phyloP scores from a whole-genome alignment of 1,139 yeast species.

The Candida pseudoviswanathii region DNA sequence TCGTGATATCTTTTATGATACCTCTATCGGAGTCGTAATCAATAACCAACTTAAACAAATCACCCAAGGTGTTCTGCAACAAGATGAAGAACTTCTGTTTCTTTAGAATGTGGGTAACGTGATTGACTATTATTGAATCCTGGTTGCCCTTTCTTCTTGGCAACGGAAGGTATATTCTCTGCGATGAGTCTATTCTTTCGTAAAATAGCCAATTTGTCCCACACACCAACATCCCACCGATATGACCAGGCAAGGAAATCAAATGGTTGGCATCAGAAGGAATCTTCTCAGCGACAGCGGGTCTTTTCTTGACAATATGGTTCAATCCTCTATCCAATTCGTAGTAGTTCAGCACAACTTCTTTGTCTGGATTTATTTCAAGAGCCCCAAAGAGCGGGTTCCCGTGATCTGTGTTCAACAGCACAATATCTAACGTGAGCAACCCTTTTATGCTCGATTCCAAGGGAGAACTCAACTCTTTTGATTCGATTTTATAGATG shows the following conservation, averaged over 20 bases:
- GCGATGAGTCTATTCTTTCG: slow-evolving; percentile 19
- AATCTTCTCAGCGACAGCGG: slow-evolving; percentile 36
- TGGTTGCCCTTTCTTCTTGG: slow-evolving; percentile 42
- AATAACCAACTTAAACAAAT: slow-evolving; percentile 69
- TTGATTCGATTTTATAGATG: slow-evolving; percentile 46
- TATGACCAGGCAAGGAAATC: slow-evolving; percentile 35
- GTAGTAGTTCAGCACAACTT: slow-evolving; percentile 56
- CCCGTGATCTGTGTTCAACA: slow-evolving; percentile 74
- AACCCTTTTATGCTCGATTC: slow-evolving; percentile 58
- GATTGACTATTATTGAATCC: slow-evolving; percentile 49
- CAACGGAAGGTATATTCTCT: slow-evolving; percentile 28
- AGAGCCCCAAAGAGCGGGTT: slow-evolving; percentile 84
- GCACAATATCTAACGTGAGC: slow-evolving; percentile 57
- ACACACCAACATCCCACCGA: slow-evolving; percentile 44
- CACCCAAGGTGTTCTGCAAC: slow-evolving; percentile 73
- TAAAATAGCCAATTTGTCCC: slow-evolving; percentile 33
- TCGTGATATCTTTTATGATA: slow-evolving; percentile 36
- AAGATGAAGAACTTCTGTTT: slow-evolving; percentile 69
- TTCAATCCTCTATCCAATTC: slow-evolving; percentile 87
- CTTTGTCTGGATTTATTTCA: slow-evolving; percentile 45
- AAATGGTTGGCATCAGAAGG: slow-evolving; percentile 33
- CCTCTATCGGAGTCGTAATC: slow-evolving; percentile 40
- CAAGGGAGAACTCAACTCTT: slow-evolving; percentile 68
- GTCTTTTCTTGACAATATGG: slow-evolving; percentile 57
- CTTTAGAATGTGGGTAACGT: slow-evolving; percentile 63